These are phyloP conservation scores for Eudorina sp. DNA, from an alignment of 139 green algal species.

Conservation along the genomic window DNA sequence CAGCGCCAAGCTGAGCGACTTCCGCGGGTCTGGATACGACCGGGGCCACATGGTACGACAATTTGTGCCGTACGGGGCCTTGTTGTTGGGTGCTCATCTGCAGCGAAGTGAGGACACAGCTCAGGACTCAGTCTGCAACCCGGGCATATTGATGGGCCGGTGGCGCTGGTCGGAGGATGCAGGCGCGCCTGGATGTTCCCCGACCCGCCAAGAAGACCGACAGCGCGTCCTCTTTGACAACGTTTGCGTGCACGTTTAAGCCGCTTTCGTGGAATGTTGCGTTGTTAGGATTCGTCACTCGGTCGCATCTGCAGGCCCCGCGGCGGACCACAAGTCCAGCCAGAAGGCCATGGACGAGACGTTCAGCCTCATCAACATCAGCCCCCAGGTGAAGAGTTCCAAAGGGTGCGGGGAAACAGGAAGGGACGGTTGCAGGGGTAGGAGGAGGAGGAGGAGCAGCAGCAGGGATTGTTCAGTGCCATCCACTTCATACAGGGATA, in stretches of 20 bases:
- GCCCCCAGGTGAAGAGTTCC: conserved; percentile 69
- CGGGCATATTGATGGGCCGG: no score
- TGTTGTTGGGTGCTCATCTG: no score
- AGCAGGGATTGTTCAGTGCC: no score
- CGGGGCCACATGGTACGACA: conserved; percentile 89
- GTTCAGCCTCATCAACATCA: conserved; percentile 85
- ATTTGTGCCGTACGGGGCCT: not conserved
- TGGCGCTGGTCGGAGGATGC: not conserved
- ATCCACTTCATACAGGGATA: no score
- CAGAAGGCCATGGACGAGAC: conserved; percentile 91
- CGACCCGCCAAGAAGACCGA: not conserved
- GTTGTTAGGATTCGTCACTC: no score
- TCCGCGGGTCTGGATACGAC: conserved; percentile 87
- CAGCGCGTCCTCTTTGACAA: not conserved
- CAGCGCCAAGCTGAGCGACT: conserved; percentile 82
- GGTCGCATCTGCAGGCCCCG: conserved; percentile 80
- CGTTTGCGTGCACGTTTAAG: not conserved
- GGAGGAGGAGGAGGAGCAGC: no score
- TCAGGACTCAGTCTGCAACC: no score
- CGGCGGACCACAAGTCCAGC: conserved; percentile 84
- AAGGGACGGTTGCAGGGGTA: no score
- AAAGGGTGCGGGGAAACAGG: no score
- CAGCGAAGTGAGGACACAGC: no score
- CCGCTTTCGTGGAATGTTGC: no score
- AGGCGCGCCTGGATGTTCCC: not conserved